These are phyloP conservation scores for Rhodotorula sp. DNA, from an alignment of 1,284 basidiomycete species.

Conservation along the genomic window DNA sequence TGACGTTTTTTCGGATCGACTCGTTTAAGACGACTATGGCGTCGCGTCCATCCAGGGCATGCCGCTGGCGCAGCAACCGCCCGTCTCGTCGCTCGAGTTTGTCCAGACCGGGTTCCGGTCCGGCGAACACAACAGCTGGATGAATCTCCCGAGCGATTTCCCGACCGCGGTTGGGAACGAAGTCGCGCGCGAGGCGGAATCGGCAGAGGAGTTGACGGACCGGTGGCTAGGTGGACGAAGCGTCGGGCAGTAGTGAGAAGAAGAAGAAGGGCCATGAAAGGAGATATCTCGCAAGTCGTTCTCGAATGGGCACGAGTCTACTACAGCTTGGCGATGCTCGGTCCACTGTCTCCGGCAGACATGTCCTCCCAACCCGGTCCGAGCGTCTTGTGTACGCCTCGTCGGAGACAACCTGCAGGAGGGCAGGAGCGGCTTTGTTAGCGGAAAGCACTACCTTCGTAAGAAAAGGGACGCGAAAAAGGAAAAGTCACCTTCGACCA, in stretches of 20 bases:
- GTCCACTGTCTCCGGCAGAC: conserved; percentile 27
- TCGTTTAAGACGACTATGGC: conserved; percentile 3
- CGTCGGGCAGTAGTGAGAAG: neutral
- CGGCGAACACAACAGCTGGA: conserved; percentile 6
- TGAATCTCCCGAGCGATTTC: neutral
- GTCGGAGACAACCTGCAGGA: conserved; percentile 10
- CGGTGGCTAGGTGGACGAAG: neutral
- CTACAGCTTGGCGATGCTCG: neutral
- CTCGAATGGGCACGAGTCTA: no score
- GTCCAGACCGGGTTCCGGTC: conserved; percentile 12
- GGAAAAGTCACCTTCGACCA: conserved; percentile 16
- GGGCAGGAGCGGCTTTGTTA: neutral
- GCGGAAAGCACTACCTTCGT: neutral
- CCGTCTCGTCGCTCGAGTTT: conserved; percentile 6
- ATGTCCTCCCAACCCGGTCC: conserved; percentile 36
- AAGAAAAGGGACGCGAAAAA: neutral
- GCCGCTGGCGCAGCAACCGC: neutral
- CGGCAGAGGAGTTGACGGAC: neutral
- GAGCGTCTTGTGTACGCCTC: conserved; percentile 6
- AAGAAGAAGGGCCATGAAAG: no score
- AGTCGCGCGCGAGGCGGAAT: neutral
- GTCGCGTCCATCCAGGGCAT: conserved; percentile 16
- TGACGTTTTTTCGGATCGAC: no score
- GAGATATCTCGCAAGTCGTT: no score
- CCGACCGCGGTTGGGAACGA: neutral